Conservation (phyloP, 2,329 filamentous ascomycete species). For the Whalleya microplaca region DNA sequence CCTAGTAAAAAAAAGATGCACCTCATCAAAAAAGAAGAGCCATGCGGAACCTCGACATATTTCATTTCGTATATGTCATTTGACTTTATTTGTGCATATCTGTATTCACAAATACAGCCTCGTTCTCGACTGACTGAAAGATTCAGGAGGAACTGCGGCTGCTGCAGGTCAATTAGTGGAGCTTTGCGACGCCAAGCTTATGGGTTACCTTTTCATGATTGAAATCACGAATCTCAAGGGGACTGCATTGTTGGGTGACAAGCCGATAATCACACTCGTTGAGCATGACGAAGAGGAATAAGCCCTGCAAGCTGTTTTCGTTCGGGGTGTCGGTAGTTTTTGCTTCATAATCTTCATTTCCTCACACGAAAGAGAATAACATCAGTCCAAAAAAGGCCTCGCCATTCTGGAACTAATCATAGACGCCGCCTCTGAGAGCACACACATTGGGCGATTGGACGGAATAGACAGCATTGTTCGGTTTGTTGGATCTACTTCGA, state of each 20-base stretch:
- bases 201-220: constrained; percentile 94
- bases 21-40: background rate
- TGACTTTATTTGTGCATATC: constrained; percentile 7
- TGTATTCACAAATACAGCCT: constrained; percentile 14
- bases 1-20: background rate
- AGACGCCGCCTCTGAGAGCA: constrained; percentile 22
- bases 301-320: constrained; percentile 9
- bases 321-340: constrained; percentile 4
- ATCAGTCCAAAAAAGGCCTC: constrained; percentile 9
- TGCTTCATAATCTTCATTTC: constrained; percentile 11
- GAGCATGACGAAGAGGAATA: constrained; percentile 50
- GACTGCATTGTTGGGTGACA: constrained; percentile 80
- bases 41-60: background rate
- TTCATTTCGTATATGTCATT: constrained; percentile 17
- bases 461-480: constrained; percentile 23
- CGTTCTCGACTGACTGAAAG: constrained; percentile 27
- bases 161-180: constrained; percentile 86
- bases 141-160: constrained; percentile 81
- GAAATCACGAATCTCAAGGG: constrained; percentile 94
- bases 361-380: constrained; percentile 19
- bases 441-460: constrained; percentile 15
- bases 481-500: constrained; percentile 17
- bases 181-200: constrained; percentile 81
- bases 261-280: constrained; percentile 81
- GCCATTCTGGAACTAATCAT: constrained; percentile 23